Conservation (phyloP, 1,284 basidiomycete genomes). For the Melampsora americana region DNA sequence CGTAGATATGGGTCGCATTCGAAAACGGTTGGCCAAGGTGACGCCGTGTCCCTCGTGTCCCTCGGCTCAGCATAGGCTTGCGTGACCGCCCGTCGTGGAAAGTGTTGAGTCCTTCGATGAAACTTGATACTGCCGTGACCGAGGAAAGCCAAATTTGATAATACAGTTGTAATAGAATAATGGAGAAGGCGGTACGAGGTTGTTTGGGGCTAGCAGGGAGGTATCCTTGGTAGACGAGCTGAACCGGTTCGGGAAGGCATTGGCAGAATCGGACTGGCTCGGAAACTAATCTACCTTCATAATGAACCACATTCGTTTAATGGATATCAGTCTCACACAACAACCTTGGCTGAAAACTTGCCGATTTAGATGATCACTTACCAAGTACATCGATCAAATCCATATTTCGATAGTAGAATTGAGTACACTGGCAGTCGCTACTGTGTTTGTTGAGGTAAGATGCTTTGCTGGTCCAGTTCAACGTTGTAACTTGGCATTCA, state of each 20-base stretch:
- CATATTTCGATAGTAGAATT: too few relatives aligned
- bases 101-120: background rate
- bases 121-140: background rate
- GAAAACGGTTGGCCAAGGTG: too few relatives aligned
- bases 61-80: background rate
- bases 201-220: background rate
- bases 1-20: background rate
- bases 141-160: conserved; percentile 10
- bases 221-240: conserved; percentile 6
- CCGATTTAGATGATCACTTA: too few relatives aligned
- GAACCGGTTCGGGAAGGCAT: conserved; percentile 12
- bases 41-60: background rate
- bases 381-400: too few relatives aligned
- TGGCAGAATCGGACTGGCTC: conserved; percentile 1
- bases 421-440: too few relatives aligned
- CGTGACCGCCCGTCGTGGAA: background rate
- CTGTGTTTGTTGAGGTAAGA: too few relatives aligned
- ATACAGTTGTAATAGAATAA: conserved; percentile 5
- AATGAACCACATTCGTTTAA: too few relatives aligned
- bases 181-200: too few relatives aligned
- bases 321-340: too few relatives aligned
- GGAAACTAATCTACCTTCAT: background rate
- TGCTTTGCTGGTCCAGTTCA: too few relatives aligned
- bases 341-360: too few relatives aligned
- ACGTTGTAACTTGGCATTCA: too few relatives aligned